These are phyloP conservation scores for Gleditsia sinensis DNA, from an alignment of 306 rosid genomes.

Conservation along the genomic window DNA sequence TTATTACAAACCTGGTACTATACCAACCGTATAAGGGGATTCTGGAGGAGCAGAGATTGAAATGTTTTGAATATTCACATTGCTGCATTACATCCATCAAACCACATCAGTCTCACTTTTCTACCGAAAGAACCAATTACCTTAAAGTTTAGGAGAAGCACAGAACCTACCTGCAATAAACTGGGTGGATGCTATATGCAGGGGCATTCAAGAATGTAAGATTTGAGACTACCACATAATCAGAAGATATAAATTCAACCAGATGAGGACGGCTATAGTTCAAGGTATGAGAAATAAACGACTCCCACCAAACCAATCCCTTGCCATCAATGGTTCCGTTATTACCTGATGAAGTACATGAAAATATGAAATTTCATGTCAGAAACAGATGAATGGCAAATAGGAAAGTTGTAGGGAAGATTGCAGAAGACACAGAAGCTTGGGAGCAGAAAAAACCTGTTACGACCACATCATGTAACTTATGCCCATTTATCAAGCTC, in stretches of 20 bases:
- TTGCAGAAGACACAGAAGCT: not conserved
- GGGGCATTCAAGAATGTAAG: constrained; percentile 92
- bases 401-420: not conserved
- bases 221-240: constrained; percentile 81
- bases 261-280: constrained; percentile 95
- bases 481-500: constrained; percentile 88
- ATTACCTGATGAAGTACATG: constrained; percentile 58
- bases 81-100: constrained; percentile 57
- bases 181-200: constrained; percentile 86
- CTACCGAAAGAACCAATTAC: not conserved
- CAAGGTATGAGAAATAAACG: constrained; percentile 67
- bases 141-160: constrained; percentile 25
- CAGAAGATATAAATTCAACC: constrained; percentile 69
- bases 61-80: constrained; percentile 78
- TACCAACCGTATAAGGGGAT: constrained; percentile 81
- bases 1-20: constrained; percentile 84
- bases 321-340: constrained; percentile 90
- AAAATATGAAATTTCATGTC: constrained; percentile 30
- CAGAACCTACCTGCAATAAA: constrained; percentile 83
- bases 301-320: constrained; percentile 96
- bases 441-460: constrained; percentile 59
- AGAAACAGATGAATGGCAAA: constrained; percentile 8
- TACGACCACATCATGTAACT: constrained; percentile 79
- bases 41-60: constrained; percentile 77
- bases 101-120: constrained; percentile 16